Conservation (phyloP, 2,329 filamentous ascomycete species). For the Leptodontidium sp. region DNA sequence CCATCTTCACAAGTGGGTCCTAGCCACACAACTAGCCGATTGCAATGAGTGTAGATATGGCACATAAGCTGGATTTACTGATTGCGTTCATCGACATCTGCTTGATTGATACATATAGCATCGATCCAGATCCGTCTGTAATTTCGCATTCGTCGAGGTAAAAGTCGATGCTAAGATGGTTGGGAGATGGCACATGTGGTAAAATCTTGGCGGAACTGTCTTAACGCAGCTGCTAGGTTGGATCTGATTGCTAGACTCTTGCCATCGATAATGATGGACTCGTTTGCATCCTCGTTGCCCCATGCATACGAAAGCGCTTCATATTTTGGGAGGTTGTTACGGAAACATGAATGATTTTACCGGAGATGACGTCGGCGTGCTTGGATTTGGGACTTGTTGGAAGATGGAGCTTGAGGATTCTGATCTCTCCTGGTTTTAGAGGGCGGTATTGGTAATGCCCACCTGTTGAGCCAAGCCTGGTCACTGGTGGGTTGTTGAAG, state of each 20-base stretch:
- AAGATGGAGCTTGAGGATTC: neutral
- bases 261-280: conserved; percentile 11
- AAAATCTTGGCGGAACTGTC: conserved; percentile 9
- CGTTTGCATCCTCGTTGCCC: conserved; percentile 11
- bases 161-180: neutral
- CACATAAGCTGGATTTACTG: conserved; percentile 6
- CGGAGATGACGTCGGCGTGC: neutral
- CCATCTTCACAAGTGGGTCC: neutral
- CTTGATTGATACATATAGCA: conserved; percentile 27
- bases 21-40: neutral
- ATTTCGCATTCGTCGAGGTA: neutral
- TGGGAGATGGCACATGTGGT: neutral
- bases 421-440: neutral
- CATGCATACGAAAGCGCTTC: conserved; percentile 27
- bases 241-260: conserved; percentile 13
- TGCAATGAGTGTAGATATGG: neutral
- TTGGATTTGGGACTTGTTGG: neutral
- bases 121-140: conserved; percentile 19
- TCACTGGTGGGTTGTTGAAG: neutral
- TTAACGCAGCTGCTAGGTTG: conserved; percentile 16
- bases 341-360: neutral
- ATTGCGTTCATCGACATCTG: conserved; percentile 4
- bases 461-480: neutral
- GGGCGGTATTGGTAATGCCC: neutral
- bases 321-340: neutral